Evolutionary conservation across 75 land plant species (phyloP).

Genomic region (Larix kaempferi): DNA sequence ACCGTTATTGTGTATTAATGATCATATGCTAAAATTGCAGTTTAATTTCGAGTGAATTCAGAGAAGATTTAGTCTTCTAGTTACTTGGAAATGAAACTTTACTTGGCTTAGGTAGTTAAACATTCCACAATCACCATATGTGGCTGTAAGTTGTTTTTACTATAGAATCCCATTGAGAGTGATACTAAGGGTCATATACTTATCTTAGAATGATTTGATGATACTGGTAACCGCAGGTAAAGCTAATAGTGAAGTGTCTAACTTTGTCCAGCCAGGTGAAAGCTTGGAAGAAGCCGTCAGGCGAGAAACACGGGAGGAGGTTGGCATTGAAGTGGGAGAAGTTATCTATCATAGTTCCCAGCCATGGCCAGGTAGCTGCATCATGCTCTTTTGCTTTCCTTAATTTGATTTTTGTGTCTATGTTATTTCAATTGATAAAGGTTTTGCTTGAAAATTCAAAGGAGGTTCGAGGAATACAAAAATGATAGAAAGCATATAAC

Average conservation of each 20-base stretch:
- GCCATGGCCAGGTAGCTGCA: conserved; percentile 88
- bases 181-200: not conserved
- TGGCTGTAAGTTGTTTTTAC: not conserved
- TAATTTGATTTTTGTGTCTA: not conserved
- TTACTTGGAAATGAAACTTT: no score
- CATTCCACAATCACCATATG: not conserved
- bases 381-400: not conserved
- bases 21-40: no score
- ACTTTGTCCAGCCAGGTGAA: conserved; percentile 80
- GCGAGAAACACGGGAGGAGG: conserved; percentile 93
- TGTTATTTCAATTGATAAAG: not conserved
- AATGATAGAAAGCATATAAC: not conserved
- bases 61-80: no score
- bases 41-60: no score
- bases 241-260: not conserved
- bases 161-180: not conserved
- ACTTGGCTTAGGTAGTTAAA: no score
- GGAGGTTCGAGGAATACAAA: not conserved
- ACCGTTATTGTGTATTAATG: no score
- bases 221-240: conserved; percentile 1
- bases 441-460: not conserved
- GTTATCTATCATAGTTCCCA: conserved; percentile 92
- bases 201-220: not conserved
- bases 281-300: conserved; percentile 96
- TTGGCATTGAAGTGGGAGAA: conserved; percentile 96